Base-by-base conservation (phyloP, 768 basidiomycete genomes). In the Obba rivulosa region DNA sequence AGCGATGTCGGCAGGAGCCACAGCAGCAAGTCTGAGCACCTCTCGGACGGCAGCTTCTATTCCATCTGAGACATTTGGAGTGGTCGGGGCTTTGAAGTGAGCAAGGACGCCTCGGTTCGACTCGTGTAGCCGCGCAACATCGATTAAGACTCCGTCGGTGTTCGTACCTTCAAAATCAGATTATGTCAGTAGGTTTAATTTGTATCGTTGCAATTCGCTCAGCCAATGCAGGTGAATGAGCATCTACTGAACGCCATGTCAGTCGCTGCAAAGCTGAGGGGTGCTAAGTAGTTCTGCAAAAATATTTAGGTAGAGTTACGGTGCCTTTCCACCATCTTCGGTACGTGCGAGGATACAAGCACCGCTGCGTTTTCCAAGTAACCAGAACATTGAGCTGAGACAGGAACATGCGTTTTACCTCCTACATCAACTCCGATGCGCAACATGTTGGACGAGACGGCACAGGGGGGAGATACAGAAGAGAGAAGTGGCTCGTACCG, bases 51-150 rank as follows among this genome's bases (percentile, higher is more conserved):
- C 80, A 3, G 56, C 50, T 45, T 78, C 77, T 44, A 85, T 83
- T 24, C 83, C 83, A 13, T 65, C 66, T 1, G 81, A 80, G 44
- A 83, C 75, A 46, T 80, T 72, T 7, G 72, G 56, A 0, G 83
- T 83, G 0, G 83, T 85, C 0, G 70, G 70, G 14, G 70, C 66
- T 57, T 85, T 85, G 25, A 65, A 54, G 40, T 57, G 54, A 1
- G 65, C 69, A 1, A 72, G 62, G 4, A 74, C 53, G 8, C 72
- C 68, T 11, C 70, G 69, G 22, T 63, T 58, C 2, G 67, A 64
- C 24, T 53, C 48, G 3, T 64, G 55, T 14, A 68, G 52, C 8
- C 64, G 56, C 1, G 56, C 54, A 11, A 66, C 57, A 34, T 68
- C 64, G 25, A 71, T 66, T 18, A 73, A 59, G 25, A 70, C 71